Conservation (phyloP, 371 early-diverging fungal species). For the Polyrhizophydium stewartii region DNA sequence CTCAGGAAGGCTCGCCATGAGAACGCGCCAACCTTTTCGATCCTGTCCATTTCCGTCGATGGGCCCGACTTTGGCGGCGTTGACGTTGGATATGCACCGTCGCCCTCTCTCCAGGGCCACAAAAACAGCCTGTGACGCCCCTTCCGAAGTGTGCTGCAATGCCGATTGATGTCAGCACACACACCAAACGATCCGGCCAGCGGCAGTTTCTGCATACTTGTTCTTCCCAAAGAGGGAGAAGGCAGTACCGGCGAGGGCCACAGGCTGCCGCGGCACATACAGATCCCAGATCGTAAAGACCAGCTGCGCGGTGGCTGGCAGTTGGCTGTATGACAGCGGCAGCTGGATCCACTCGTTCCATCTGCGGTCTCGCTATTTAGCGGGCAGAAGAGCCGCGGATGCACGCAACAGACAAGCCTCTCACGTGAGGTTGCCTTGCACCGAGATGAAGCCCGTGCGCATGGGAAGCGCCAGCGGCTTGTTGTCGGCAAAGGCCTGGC, state of each 20-base stretch:
- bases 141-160: constrained; percentile 62
- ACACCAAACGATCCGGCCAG: not conserved
- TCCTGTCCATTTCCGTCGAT: constrained; percentile 71
- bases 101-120: constrained; percentile 65
- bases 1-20: not conserved
- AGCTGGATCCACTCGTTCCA: constrained; percentile 92
- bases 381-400: not conserved
- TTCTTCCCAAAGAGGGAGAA: constrained; percentile 73
- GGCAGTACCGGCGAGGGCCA: constrained; percentile 71
- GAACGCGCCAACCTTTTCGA: constrained; percentile 64
- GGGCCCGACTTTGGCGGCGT: constrained; percentile 59
- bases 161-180: not conserved
- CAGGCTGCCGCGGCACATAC: constrained; percentile 65
- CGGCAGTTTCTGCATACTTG: constrained; percentile 36
- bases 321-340: constrained; percentile 79
- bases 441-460: constrained; percentile 42
- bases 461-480: constrained; percentile 69
- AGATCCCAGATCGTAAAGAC: constrained; percentile 80
- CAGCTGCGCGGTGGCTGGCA: constrained; percentile 70
- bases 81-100: constrained; percentile 48
- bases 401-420: not conserved
- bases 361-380: constrained; percentile 22
- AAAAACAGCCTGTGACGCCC: constrained; percentile 77
- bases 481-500: constrained; percentile 74
- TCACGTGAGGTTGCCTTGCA: no score